Evolutionary conservation across 2,329 filamentous ascomycete species (phyloP).

Genomic region (Paracoccidioides brasiliensis): DNA sequence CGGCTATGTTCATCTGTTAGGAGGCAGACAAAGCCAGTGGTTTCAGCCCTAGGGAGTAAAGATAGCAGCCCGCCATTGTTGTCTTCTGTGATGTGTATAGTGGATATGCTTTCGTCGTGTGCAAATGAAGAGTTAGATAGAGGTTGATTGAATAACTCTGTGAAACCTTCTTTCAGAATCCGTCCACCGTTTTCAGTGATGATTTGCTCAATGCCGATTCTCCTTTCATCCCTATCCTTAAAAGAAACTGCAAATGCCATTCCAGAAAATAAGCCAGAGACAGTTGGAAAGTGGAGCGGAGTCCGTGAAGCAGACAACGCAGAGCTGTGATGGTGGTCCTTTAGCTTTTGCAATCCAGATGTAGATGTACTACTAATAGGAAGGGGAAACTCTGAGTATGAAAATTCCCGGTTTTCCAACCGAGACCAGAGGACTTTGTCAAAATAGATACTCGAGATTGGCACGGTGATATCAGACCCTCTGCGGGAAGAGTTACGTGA

Average conservation of each 20-base stretch:
- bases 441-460: constrained; percentile 34
- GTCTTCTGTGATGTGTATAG: not conserved
- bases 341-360: constrained; percentile 24
- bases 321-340: constrained; percentile 27
- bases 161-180: constrained; percentile 63
- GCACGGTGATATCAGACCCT: constrained; percentile 26
- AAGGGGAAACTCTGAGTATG: constrained; percentile 13
- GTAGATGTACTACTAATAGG: constrained; percentile 9
- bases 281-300: constrained; percentile 24
- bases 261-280: constrained; percentile 50
- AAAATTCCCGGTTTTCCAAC: constrained; percentile 30
- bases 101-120: not conserved
- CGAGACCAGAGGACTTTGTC: constrained; percentile 35
- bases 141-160: constrained; percentile 55
- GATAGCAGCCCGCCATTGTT: constrained; percentile 28
- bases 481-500: constrained; percentile 29
- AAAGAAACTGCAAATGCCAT: constrained; percentile 87
- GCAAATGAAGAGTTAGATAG: constrained; percentile 13
- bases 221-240: constrained; percentile 42
- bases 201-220: constrained; percentile 44
- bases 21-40: constrained; percentile 65
- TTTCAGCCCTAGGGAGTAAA: constrained; percentile 40
- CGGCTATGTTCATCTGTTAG: constrained; percentile 78
- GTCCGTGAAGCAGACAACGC: constrained; percentile 39
- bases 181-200: constrained; percentile 61